phyloP scores from a whole-genome alignment of 148 eudicot species.

The Arbutus unedo region DNA sequence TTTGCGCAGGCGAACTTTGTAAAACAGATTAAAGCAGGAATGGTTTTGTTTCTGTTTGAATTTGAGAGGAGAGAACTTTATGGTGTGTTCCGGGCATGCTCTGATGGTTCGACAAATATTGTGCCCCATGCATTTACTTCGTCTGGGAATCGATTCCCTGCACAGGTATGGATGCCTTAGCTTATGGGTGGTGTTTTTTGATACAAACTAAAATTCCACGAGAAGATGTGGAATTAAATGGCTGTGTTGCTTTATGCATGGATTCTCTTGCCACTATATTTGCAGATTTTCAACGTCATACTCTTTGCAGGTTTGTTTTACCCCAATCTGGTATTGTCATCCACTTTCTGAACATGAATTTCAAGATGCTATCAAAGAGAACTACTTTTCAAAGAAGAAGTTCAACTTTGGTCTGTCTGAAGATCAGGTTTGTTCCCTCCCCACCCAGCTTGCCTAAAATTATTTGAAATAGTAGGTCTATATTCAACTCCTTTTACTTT shows the following conservation, averaged over 20 bases:
- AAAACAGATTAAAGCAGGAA: conserved; percentile 58
- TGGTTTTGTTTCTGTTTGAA: conserved; percentile 74
- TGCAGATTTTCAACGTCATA: background rate
- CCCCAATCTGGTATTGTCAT: conserved; percentile 26
- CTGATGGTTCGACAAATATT: conserved; percentile 61
- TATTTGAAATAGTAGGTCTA: background rate
- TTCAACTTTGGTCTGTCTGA: conserved; percentile 40
- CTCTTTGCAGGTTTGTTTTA: conserved; percentile 27
- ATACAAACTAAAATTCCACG: background rate
- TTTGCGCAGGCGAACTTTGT: conserved; percentile 40
- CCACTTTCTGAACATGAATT: conserved; percentile 34
- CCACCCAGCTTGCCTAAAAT: background rate
- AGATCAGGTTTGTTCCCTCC: conserved; percentile 29
- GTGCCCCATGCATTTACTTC: conserved; percentile 45
- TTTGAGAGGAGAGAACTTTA: conserved; percentile 45
- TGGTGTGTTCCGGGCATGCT: conserved; percentile 67
- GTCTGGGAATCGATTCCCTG: conserved; percentile 47
- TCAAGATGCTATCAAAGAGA: conserved; percentile 34
- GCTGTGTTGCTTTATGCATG: background rate
- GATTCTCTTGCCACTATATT: background rate
- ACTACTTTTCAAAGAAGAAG: conserved; percentile 28
- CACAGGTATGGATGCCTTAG: conserved; percentile 49
- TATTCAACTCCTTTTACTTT: background rate
- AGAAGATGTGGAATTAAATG: background rate
- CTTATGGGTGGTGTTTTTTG: background rate